Evolutionary conservation across 768 basidiomycete species (phyloP), one percentile per base, ranked within the genome.

Genomic region (Pisolithus albus): DNA sequence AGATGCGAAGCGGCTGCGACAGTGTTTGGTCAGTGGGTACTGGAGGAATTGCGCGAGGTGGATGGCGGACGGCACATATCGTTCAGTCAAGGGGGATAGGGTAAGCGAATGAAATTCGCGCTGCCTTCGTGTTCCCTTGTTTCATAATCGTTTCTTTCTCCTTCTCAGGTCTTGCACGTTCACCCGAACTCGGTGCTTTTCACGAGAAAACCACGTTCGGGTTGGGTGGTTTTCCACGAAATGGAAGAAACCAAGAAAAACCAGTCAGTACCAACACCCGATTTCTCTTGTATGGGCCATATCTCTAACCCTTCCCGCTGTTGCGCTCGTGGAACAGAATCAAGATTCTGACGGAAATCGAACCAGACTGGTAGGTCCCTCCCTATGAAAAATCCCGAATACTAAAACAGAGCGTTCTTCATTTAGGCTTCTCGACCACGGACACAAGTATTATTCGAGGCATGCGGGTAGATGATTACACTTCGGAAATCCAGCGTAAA

Each of bases 211-310:
- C 89, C 96, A 8, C 79, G 83, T 21, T 86, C 87, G 1, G 89
- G 90, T 7, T 97, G 92, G 91, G 89, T 99, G 4, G 75, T 99
- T 8, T 97, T 86, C 62, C 92, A 97, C 60, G 93, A 97, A 65
- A 84, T 96, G 73, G 86, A 97, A 61, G 95, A 98, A 68, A 97
- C 96, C 0, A 94, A 92, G 58, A 96, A 93, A 64, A 84, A 83
- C 39, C 94, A 90, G 89, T 90, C 30, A 30, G 30, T 30, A 10
- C 59, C 60, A 88, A 65, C 40, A 21, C 18, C 24, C 5, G 5
- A 13, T 28, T 30, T 26, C 16, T 28, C 13, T 24, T 36, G 1
- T 21, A 36, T 30, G 11, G n/a, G 36, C 8, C 7, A 10, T 21
- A 21, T 6, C n/a, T 7, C 40, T n/a, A 24, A n/a, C 46, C 8